Base-by-base conservation (phyloP, 2,329 filamentous ascomycete genomes). In the Talaromyces sp. region DNA sequence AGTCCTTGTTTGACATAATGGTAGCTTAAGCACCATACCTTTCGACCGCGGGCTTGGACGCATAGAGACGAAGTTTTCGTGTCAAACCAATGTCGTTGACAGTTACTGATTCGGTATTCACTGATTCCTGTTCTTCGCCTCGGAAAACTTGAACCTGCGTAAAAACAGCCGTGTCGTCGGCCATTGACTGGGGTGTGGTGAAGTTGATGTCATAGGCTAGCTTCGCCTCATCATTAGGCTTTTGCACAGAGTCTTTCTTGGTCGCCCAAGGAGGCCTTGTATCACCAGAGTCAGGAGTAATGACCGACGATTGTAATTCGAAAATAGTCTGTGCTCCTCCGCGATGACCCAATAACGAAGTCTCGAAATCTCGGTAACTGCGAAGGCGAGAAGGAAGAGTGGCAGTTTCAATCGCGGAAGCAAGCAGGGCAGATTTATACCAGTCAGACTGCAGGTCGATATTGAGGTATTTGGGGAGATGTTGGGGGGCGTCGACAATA, bases 321-420 rank as follows among this genome's bases (percentile, higher is more conserved):
- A 90, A 91, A 39, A 98, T 87, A 31, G 87, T 90, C 72, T 93
- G 92, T 66, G 87, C 90, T n/a, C 91, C 92, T 65, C 90, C 75
- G 3, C 63, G 57, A 9, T 75, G 75, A 11, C 82, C 76, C 35
- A 83, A 84, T 35, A 97, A 78, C 3, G 77, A 76, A 7, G 76
- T 67, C 63, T 77, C 77, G 41, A 77, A 74, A 66, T 77, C 74
- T 58, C 73, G 71, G 60, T 77, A 74, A 2, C 72, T 72, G 27
- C 77, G 73, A 58, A 79, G 70, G 27, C 94, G 85, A 0, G 91
- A 89, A 7, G 91, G 90, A 14, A 98, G 78, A 0, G 90, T 91
- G 39, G 90, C 86, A 27, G 87, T 92, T 76, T 98, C 95, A 13
- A 97, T 75, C 1, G 90, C 91, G 0, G 90, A 83, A 14, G 88